Evolutionary conservation across 2,329 filamentous ascomycete genomes (phyloP), one percentile per base, ranked within the genome.

Genomic region (Tolypocladium capitatum): DNA sequence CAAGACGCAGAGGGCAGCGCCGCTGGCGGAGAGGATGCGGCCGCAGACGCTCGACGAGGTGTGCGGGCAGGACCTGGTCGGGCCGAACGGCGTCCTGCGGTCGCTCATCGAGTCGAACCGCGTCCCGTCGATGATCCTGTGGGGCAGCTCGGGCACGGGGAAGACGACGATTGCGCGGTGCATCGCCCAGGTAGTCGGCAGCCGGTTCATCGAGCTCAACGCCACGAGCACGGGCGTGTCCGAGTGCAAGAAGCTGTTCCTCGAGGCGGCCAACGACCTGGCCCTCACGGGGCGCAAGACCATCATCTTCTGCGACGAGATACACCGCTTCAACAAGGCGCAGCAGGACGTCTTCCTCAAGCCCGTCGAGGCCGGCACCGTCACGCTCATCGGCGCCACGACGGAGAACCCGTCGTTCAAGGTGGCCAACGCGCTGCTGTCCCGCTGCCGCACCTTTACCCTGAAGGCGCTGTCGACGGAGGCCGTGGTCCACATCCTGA

Each of bases 361-460:
- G 16, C 91, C 91, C 0, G 91, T 97, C 21, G 92, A 98, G 66
- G 82, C 82, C 1, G 92, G 92, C 6, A 85, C 86, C 28, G 83
- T 98, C 54, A 96, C 87, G 0, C 72, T 98, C 30, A 92, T 97
- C 51, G 92, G 90, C 11, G 92, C 92, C 7, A 98, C 92, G 4
- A 98, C 92, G 0, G 92, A 98, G 65, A 98, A 98, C 55, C 92
- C 92, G 0, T 91, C 84, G 4, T 97, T 97, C 72, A 91, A 94
- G 59, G 81, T 98, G 38, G 86, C 92, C 56, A 83, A 80, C 53
- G 91, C 92, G 2, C 72, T 98, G 47, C 73, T 97, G 3, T 94
- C 87, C 24, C 78, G 92, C 43, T 97, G 91, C 65, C 78, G 92
- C 28, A 94, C 88, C 0, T 97, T 98, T 57, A 94, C 88, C 0